Evolutionary conservation across 257 asterid species (phyloP), one percentile per base, ranked within the genome.

Genomic region (Solanum infundibuliforme): DNA sequence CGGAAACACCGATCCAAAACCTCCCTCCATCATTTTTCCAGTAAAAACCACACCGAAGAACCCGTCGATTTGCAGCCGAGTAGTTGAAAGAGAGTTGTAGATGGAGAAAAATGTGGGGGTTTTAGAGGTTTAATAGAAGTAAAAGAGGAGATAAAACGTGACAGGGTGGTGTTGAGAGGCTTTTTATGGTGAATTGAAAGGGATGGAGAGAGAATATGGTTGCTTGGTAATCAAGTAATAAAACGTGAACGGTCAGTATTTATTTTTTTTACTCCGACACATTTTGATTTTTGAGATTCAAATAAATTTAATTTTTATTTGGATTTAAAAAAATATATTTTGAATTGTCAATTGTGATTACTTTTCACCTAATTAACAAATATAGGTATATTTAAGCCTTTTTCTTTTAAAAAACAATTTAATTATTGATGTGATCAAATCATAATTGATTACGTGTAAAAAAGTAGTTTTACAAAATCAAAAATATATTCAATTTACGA

Each of bases 1-100:
- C 91, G 98, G 98, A 71, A 96, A 96, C 87, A 86, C 77, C 84
- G 94, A 87, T 66, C 92, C 91, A 0, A 90, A 88, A 55, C 95
- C 93, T 71, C 92, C 41, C 31, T 83, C 74, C 75, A 62, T 16
- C 75, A 92, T 88, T 98, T 94, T 92, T 95, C 98, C 32, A 88
- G 92, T 86, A 95, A 92, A 18, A 98, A 94, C 35, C 48, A 10
- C 62, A 23, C 52, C 20, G 20, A 3, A 23, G 27, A 10, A 75
- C 32, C 48, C 16, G 23, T 41, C 14, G 25, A 39, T 77, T 13
- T 41, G 11, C 62, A 77, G 14, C n/a, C 66, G 97, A 96, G 92
- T 92, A 39, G 36, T 27, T 23, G 66, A 81, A 4, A 23, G 21
- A 75, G 58, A 23, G 21, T 12, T 23, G 52, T 21, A 75, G 32